These are phyloP conservation scores for Hypoxylon rickii DNA, from an alignment of 495 filamentous ascomycete genomes.

Conservation along the genomic window DNA sequence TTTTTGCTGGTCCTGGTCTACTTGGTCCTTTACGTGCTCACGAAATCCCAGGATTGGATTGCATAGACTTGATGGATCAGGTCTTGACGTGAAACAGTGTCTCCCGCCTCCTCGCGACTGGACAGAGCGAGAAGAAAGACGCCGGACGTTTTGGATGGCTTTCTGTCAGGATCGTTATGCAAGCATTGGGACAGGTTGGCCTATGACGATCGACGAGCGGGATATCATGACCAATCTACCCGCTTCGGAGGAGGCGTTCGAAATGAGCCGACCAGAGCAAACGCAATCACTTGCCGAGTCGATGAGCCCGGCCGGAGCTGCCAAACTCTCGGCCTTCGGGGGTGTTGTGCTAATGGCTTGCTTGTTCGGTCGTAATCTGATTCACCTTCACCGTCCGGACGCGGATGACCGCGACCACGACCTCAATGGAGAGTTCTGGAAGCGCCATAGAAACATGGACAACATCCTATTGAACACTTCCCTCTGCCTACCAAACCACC, in stretches of 20 bases:
- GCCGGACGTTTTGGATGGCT: conserved; percentile 92
- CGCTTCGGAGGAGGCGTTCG: conserved; percentile 82
- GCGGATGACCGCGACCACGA: conserved; percentile 82
- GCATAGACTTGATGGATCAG: conserved; percentile 84
- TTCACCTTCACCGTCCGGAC: conserved; percentile 90
- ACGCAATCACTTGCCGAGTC: conserved; percentile 72
- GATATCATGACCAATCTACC: conserved; percentile 91
- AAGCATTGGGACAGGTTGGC: conserved; percentile 97
- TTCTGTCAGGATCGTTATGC: conserved; percentile 91
- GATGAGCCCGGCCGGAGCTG: conserved; percentile 70
- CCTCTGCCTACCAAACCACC: conserved; percentile 77
- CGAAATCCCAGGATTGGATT: conserved; percentile 69
- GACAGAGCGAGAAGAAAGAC: conserved; percentile 89
- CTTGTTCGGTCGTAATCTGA: conserved; percentile 91
- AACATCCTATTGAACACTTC: conserved; percentile 87
- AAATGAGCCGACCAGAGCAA: conserved; percentile 72
- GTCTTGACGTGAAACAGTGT: conserved; percentile 90
- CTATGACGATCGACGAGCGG: conserved; percentile 88
- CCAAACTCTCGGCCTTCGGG: conserved; percentile 75
- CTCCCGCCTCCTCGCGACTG: conserved; percentile 84
- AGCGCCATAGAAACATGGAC: conserved; percentile 85
- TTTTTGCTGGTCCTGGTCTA: not conserved
- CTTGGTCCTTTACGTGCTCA: conserved; percentile 10
- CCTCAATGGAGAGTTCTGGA: conserved; percentile 95
- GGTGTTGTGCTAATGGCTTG: conserved; percentile 83